These are phyloP conservation scores for Chaetomium sp. DNA, from an alignment of 2,329 filamentous ascomycete species.

Conservation along the genomic window DNA sequence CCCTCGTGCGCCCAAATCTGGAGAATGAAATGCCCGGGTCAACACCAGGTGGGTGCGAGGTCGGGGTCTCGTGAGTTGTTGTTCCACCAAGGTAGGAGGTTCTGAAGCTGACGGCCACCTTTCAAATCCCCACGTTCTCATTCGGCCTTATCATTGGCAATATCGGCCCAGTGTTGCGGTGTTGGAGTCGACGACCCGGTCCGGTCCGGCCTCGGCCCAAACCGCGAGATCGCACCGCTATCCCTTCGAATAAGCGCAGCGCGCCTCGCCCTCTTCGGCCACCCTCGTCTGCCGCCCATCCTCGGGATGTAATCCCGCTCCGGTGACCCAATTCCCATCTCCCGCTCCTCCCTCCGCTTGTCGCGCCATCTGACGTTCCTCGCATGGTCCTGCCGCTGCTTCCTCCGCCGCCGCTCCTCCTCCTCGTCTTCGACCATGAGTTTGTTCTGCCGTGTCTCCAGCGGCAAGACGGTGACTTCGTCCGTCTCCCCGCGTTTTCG, in stretches of 20 bases:
- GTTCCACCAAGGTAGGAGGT: too few relatives aligned
- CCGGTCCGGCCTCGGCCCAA: background rate
- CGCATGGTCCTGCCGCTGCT: slow-evolving; percentile 23
- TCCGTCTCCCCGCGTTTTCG: slow-evolving; percentile 58
- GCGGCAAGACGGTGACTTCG: slow-evolving; percentile 54
- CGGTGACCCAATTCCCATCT: slow-evolving; percentile 6
- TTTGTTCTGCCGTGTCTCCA: slow-evolving; percentile 28
- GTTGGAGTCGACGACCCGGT: slow-evolving; percentile 12
- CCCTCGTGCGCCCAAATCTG: background rate
- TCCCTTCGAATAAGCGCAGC: slow-evolving; percentile 19
- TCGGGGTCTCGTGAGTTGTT: too few relatives aligned
- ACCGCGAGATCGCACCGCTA: slow-evolving; percentile 12
- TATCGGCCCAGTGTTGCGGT: slow-evolving; percentile 15
- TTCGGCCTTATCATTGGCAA: background rate
- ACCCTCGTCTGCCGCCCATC: slow-evolving; percentile 10
- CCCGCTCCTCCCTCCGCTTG: slow-evolving; percentile 13
- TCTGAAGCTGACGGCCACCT: background rate
- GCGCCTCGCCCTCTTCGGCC: slow-evolving; percentile 15
- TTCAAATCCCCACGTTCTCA: background rate
- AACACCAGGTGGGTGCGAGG: background rate
- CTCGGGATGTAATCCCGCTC: slow-evolving; percentile 18
- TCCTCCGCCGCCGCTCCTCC: slow-evolving; percentile 32
- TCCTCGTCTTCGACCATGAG: slow-evolving; percentile 38
- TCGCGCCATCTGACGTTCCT: slow-evolving; percentile 21
- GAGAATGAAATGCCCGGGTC: background rate